These are phyloP conservation scores for Herpotrichia juniperi DNA, from an alignment of 2,329 filamentous ascomycete species.

Conservation along the genomic window DNA sequence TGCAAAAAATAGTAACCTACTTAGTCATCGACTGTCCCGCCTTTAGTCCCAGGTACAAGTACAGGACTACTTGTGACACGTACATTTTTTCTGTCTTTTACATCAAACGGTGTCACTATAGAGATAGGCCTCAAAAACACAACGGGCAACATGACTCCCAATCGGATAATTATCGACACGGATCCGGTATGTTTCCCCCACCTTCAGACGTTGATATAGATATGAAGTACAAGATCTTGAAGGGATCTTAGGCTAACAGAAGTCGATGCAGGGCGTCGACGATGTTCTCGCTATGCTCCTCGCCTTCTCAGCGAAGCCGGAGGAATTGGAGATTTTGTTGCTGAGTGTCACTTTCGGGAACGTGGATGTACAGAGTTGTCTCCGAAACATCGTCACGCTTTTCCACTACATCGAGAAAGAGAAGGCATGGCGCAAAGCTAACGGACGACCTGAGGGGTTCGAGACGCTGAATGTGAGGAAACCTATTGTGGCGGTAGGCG, in stretches of 20 bases:
- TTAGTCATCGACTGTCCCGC: not conserved
- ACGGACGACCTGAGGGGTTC: conserved; percentile 73
- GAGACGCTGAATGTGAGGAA: conserved; percentile 73
- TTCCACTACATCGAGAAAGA: conserved; percentile 94
- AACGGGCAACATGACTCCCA: conserved; percentile 46
- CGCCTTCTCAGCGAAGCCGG: conserved; percentile 78
- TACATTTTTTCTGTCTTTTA: not conserved
- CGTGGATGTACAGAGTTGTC: conserved; percentile 83
- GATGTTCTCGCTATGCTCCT: conserved; percentile 89
- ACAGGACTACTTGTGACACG: not conserved
- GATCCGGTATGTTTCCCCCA: conserved; percentile 71
- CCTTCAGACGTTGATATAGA: too few relatives aligned
- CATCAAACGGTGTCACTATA: not conserved
- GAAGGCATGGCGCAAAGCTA: conserved; percentile 76
- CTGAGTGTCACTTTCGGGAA: conserved; percentile 95
- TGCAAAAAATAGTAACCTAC: not conserved
- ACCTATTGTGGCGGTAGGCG: conserved; percentile 84
- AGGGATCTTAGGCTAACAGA: conserved; percentile 11
- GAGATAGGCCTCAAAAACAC: too few relatives aligned
- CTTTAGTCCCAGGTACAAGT: not conserved
- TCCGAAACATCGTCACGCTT: conserved; percentile 85
- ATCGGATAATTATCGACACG: conserved; percentile 89
- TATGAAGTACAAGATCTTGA: not conserved
- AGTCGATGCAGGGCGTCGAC: conserved; percentile 71
- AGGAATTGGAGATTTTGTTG: conserved; percentile 85